These are phyloP conservation scores for Cyclocybe cylindracea DNA, from an alignment of 768 basidiomycete genomes.

Conservation along the genomic window DNA sequence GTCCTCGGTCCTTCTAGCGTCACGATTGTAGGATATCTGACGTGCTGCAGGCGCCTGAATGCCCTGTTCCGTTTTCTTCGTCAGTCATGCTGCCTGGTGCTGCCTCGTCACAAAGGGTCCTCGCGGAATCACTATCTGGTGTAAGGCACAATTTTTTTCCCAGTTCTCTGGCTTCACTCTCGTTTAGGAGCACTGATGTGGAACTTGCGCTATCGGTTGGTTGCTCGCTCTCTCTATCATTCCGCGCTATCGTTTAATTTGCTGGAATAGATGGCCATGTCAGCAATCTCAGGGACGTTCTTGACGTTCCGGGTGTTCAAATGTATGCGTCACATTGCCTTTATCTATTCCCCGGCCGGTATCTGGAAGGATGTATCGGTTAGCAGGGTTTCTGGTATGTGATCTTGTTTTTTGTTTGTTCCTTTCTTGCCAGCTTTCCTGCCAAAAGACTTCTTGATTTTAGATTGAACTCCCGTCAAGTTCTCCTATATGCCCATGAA, in stretches of 20 bases:
- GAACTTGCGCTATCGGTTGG: slow-evolving; percentile 30
- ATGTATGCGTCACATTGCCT: slow-evolving; percentile 13
- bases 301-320: slow-evolving; percentile 32
- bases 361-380: too few relatives aligned
- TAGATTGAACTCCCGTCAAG: too few relatives aligned
- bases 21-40: too few relatives aligned
- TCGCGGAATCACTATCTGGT: slow-evolving; percentile 26
- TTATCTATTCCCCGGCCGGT: background rate
- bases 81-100: slow-evolving; percentile 30
- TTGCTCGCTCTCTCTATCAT: background rate
- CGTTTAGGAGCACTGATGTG: slow-evolving; percentile 32
- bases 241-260: background rate
- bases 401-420: too few relatives aligned
- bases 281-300: slow-evolving; percentile 35
- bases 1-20: background rate
- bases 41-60: slow-evolving; percentile 22
- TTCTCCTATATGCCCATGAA: too few relatives aligned
- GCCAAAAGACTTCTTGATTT: too few relatives aligned
- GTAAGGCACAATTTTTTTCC: background rate
- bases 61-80: slow-evolving; percentile 28
- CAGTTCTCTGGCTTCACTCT: background rate
- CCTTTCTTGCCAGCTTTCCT: too few relatives aligned
- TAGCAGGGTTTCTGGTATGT: too few relatives aligned
- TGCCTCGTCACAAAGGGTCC: slow-evolving; percentile 29
- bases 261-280: slow-evolving; percentile 30